These are phyloP conservation scores for Terana coerulea DNA, from an alignment of 768 basidiomycete genomes.

Conservation along the genomic window DNA sequence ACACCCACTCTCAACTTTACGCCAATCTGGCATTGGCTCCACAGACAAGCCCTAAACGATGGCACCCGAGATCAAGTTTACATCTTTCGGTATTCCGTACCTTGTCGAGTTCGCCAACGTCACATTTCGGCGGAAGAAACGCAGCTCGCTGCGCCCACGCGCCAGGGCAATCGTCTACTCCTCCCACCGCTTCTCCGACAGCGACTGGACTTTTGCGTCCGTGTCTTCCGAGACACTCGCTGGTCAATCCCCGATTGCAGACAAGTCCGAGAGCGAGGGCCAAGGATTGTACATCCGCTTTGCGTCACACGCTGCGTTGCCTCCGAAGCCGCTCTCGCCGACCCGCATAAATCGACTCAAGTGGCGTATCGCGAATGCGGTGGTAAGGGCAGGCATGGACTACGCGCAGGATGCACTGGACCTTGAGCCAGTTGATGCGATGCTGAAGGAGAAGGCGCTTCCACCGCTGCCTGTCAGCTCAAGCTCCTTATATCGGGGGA, in stretches of 20 bases:
- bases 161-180: slow-evolving; percentile 6
- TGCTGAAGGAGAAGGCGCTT: neutral
- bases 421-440: slow-evolving; percentile 14
- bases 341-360: slow-evolving; percentile 27
- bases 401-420: slow-evolving; percentile 22
- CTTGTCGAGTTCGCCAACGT: slow-evolving; percentile 33
- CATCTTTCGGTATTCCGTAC: slow-evolving; percentile 31
- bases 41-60: too few species aligned
- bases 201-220: slow-evolving; percentile 3
- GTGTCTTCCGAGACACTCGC: slow-evolving; percentile 2
- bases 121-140: slow-evolving; percentile 22
- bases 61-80: slow-evolving; percentile 29
- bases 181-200: slow-evolving; percentile 6
- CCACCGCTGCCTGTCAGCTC: neutral
- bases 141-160: slow-evolving; percentile 9
- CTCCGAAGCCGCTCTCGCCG: slow-evolving; percentile 19
- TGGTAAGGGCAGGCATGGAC: slow-evolving; percentile 38
- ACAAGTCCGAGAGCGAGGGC: slow-evolving; percentile 4
- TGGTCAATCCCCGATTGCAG: neutral
- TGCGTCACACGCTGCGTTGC: slow-evolving; percentile 8
- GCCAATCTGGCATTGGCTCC: too few species aligned
- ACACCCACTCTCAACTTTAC: too few species aligned
- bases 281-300: slow-evolving; percentile 10
- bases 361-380: slow-evolving; percentile 33
- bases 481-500: slow-evolving; percentile 37